Evolutionary conservation across 2,329 filamentous ascomycete genomes (phyloP).

Genomic region (Samsoniella hepiali): DNA sequence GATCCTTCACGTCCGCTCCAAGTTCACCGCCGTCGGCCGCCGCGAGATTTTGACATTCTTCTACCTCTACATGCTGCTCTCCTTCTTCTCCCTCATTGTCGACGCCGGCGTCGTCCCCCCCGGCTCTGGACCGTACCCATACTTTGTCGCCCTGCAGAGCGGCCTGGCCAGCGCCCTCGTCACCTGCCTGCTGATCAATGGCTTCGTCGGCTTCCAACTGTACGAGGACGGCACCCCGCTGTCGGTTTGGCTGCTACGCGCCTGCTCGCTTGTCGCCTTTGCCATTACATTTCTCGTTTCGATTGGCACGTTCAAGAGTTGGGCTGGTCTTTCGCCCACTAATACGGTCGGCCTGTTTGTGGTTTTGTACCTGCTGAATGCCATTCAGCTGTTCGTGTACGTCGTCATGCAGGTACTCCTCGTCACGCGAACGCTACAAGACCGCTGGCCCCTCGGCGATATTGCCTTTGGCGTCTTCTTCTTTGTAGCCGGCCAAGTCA

Average conservation of each 20-base stretch:
- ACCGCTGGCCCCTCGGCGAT: conserved; percentile 92
- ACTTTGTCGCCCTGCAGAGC: conserved; percentile 85
- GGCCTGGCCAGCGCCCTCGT: conserved; percentile 82
- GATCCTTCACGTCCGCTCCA: conserved; percentile 89
- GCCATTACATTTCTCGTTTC: conserved; percentile 82
- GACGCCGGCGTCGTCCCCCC: conserved; percentile 91
- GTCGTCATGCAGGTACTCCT: conserved; percentile 83
- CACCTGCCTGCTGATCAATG: conserved; percentile 90
- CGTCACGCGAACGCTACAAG: conserved; percentile 84
- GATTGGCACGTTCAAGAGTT: conserved; percentile 87
- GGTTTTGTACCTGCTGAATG: conserved; percentile 88
- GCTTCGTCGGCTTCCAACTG: conserved; percentile 96
- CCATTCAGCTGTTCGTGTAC: conserved; percentile 81
- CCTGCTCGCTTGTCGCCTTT: conserved; percentile 78
- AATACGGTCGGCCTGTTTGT: conserved; percentile 89
- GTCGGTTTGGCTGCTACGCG: conserved; percentile 87
- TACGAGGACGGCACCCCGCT: conserved; percentile 95
- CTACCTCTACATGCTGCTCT: conserved; percentile 91
- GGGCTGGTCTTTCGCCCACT: conserved; percentile 79
- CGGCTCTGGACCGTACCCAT: conserved; percentile 75
- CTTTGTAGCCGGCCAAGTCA: conserved; percentile 86
- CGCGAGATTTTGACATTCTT: conserved; percentile 84
- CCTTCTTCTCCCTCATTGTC: conserved; percentile 81
- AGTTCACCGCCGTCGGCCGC: conserved; percentile 91
- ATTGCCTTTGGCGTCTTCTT: conserved; percentile 89